Conservation (phyloP, 202 grass and related monocot species). For the Cymbopogon flexuosus region DNA sequence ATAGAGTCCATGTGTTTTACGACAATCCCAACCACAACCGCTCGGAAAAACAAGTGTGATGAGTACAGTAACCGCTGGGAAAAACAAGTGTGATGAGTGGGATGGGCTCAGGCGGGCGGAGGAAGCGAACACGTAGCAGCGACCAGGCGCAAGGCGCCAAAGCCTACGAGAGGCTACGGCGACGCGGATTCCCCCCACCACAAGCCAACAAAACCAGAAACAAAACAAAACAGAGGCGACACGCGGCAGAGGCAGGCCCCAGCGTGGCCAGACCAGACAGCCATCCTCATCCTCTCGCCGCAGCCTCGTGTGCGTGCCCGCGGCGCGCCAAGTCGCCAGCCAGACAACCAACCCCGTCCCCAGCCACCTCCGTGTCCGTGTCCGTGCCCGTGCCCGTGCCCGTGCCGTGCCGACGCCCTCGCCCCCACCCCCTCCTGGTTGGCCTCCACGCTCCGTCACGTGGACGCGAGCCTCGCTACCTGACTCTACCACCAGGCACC, state of each 20-base stretch:
- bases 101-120: not conserved
- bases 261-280: too few relatives aligned
- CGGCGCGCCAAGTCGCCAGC: not conserved
- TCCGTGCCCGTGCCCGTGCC: not conserved
- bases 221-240: too few relatives aligned
- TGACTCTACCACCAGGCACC: not conserved
- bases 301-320: not conserved
- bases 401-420: not conserved
- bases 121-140: conserved; percentile 21
- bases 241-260: too few relatives aligned
- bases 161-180: not conserved
- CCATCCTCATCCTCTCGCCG: too few relatives aligned
- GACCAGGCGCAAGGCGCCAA: conserved; percentile 38
- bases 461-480: not conserved
- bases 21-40: too few relatives aligned
- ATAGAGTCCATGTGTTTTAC: too few relatives aligned
- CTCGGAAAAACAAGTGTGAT: too few relatives aligned
- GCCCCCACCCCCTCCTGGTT: too few relatives aligned
- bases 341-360: not conserved
- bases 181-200: not conserved
- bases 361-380: not conserved
- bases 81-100: too few relatives aligned
- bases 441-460: not conserved
- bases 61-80: too few relatives aligned
- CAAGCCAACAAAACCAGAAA: not conserved